Evolutionary conservation across 1,284 basidiomycete species (phyloP), one percentile per base, ranked within the genome.

Genomic region (Ustanciosporium gigantosporum): DNA sequence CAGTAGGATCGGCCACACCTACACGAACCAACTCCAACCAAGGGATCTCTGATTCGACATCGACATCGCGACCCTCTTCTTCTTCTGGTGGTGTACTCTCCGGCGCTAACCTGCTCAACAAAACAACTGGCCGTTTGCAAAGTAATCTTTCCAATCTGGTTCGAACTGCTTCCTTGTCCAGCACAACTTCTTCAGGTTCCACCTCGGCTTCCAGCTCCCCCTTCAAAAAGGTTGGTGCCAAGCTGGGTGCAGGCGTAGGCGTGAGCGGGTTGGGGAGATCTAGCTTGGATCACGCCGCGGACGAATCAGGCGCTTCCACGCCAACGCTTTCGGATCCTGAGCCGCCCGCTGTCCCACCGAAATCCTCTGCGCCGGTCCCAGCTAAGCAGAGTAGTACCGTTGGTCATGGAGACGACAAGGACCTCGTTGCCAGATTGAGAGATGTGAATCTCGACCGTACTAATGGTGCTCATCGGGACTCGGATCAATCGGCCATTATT

Each of bases 121-220:
- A 25, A 41, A 61, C 43, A 4, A n/a, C n/a, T n/a, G n/a, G n/a
- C n/a, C 16, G 51, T 5, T 16, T 61, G 16, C 58, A 61, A 17
- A 29, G 50, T 3, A 61, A 61, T 25, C 41, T 61, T 3, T 29
- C 36, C 3, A 46, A 46, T 20, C 37, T 61, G 2, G 58, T 61
- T 0, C 39, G 58, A 2, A 42, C 31, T 6, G 17, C 25, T 1
- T 55, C 50, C 13, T 34, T 61, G 3, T 45, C 0, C 42, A 15
- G 21, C 11, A 5, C 32, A 21, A 23, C 36, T 11, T 21, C 25
- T 35, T 11, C 17, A 8, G 8, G 32, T 35, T 8, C 32, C 17
- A 29, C 32, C 17, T 9, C 32, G 17, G 17, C 32, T 9, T 11
- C 32, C 14, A 19, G 20, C 8, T 13, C 9, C 17, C 14, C 32